These are phyloP conservation scores for Chaetomiaceae sp. DNA, from an alignment of 2,329 filamentous ascomycete species.

Conservation along the genomic window DNA sequence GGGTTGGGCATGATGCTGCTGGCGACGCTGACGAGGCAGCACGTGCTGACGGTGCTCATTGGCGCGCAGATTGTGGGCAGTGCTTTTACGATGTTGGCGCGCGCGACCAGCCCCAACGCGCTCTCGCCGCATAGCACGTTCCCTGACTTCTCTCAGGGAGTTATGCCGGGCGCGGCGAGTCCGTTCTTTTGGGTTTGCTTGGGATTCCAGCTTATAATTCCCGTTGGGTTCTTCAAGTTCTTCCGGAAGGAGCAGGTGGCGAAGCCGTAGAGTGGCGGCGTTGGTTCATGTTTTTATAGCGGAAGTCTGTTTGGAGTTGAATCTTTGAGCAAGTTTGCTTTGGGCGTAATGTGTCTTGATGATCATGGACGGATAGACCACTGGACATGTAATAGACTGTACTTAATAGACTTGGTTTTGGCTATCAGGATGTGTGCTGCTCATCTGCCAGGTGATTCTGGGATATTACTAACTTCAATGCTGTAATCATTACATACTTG, in stretches of 20 bases:
- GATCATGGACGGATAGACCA: neutral
- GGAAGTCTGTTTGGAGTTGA: neutral
- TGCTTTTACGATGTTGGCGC: slow-evolving; percentile 56
- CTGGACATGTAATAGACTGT: neutral
- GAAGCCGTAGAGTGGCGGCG: slow-evolving; percentile 46
- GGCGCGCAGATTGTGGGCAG: slow-evolving; percentile 59
- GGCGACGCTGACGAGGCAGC: slow-evolving; percentile 60
- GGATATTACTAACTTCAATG: too few species aligned
- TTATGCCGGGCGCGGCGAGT: slow-evolving; percentile 42
- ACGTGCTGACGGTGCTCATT: slow-evolving; percentile 59
- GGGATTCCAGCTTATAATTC: slow-evolving; percentile 53
- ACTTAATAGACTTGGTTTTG: too few species aligned
- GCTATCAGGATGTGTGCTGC: too few species aligned
- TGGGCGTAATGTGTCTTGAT: neutral
- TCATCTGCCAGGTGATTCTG: neutral
- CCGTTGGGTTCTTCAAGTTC: slow-evolving; percentile 52
- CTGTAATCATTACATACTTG: too few species aligned
- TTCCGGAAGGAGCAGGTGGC: slow-evolving; percentile 55
- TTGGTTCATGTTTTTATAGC: neutral
- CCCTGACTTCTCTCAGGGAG: slow-evolving; percentile 53
- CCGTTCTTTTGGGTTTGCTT: slow-evolving; percentile 60
- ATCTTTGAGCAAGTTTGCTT: too few species aligned
- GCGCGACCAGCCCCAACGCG: slow-evolving; percentile 56
- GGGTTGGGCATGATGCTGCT: slow-evolving; percentile 65
- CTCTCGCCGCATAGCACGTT: slow-evolving; percentile 59